Evolutionary conservation across 768 basidiomycete species (phyloP), one percentile per base, ranked within the genome.

Genomic region (Russula foetens): DNA sequence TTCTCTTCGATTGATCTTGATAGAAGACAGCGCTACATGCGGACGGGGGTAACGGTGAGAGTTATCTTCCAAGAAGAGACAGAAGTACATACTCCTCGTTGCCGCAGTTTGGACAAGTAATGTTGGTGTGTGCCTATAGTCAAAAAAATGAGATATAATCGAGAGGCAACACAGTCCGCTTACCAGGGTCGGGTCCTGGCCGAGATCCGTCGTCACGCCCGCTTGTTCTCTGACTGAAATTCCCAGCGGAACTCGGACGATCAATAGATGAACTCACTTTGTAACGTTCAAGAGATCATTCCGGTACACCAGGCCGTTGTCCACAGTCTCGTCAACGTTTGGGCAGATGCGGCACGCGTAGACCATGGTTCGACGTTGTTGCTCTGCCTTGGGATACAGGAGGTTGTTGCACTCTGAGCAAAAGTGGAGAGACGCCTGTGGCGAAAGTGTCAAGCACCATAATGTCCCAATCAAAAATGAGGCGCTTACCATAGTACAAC

Each of bases 1-100:
- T 92, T 57, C 96, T 86, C 71, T 96, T 95, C 19, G 93, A 97
- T 71, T 98, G 96, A 73, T 98, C 96, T 73, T 98, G 96, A 72
- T 89, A 98, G 70, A 90, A 84, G 5, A 98, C 95, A 53, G 92
- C 84, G 69, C 95, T 98, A 68, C 9, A 11, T 28, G 53, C 33
- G 58, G 49, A 65, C 29, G 53, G 55, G 9, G 31, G 31, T 33
- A 8, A 14, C 17, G 50, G 60, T 41, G 54, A 44, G 24, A 47
- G 47, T 38, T 48, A 43, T 19, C 24, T 7, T 46, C 31, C 19
- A 12, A 21, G 31, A 24, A 28, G 17, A 23, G 23, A n/a, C n/a
- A 17, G 15, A 6, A 55, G 46, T 33, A 49, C 29, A 35, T 70
- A 93, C 92, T 93, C 91, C 67, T 89, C 84, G 64, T 89, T 77